Percentiles rank a stretch among this genome's conserved stretches.
These are phyloP conservation scores for Alternaria novae-zelandiae DNA, from an alignment of 2,329 filamentous ascomycete genomes.

Conservation along the genomic window DNA sequence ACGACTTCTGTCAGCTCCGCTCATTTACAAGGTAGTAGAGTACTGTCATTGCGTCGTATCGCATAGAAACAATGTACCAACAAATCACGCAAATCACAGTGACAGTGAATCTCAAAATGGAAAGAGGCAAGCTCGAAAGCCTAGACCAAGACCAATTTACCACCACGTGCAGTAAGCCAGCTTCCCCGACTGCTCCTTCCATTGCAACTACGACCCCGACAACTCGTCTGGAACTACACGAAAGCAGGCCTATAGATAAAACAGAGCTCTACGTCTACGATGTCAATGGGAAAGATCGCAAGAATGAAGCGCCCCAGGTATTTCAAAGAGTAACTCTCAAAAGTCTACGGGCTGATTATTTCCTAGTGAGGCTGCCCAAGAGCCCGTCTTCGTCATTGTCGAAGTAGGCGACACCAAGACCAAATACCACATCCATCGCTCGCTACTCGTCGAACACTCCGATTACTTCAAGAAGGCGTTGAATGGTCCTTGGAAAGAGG, in stretches of 20 bases:
- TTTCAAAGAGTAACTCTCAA: neutral
- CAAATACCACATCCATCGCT: conserved; percentile 17
- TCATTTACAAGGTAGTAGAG: neutral
- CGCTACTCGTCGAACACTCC: conserved; percentile 18
- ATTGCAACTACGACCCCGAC: neutral
- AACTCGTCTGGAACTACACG: neutral
- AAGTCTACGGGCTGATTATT: neutral
- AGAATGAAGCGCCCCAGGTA: neutral
- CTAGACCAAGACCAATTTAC: neutral
- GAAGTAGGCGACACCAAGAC: conserved; percentile 7
- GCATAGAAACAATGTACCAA: neutral
- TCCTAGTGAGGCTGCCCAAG: neutral
- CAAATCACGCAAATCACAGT: neutral
- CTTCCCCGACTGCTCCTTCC: neutral
- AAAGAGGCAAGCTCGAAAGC: neutral
- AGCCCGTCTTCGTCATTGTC: neutral
- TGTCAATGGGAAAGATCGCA: neutral
- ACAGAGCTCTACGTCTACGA: neutral
- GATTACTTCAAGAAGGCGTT: conserved; percentile 25
- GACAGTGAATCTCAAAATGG: neutral
- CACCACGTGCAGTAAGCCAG: neutral
- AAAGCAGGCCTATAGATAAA: neutral
- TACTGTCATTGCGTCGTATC: neutral
- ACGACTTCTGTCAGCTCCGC: neutral
- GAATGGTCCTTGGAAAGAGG: conserved; percentile 18